Evolutionary conservation across 805 yeast genomes (phyloP).

Genomic region (Candida sithepensis): DNA sequence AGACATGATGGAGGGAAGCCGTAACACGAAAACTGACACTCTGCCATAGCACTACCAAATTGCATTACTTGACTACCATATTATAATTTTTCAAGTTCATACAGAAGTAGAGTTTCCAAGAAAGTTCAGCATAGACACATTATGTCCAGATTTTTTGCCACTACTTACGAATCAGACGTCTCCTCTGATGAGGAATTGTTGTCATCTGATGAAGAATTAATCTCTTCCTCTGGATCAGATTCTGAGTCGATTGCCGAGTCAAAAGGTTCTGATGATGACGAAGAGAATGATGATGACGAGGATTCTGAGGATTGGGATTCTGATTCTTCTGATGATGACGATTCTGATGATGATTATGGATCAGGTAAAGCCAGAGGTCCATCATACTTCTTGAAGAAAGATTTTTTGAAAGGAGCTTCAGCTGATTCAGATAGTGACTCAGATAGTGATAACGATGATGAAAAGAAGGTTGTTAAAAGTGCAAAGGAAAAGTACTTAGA

Average conservation of each 20-base stretch:
- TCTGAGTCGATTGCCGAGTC: slow-evolving; percentile 22
- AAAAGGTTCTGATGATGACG: slow-evolving; percentile 26
- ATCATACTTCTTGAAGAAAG: slow-evolving; percentile 51
- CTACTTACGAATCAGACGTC: slow-evolving; percentile 48
- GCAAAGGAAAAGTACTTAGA: slow-evolving; percentile 91
- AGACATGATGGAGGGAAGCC: background rate
- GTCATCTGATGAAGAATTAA: slow-evolving; percentile 57
- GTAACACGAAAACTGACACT: background rate
- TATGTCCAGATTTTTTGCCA: slow-evolving; percentile 91
- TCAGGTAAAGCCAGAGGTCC: slow-evolving; percentile 42
- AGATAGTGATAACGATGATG: slow-evolving; percentile 53
- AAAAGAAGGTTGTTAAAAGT: slow-evolving; percentile 82
- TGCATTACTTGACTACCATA: too few species aligned
- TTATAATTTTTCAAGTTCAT: too few species aligned
- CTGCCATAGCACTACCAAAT: background rate
- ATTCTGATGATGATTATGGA: slow-evolving; percentile 35
- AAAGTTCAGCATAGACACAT: background rate
- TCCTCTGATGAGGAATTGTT: slow-evolving; percentile 51
- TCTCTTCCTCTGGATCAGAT: slow-evolving; percentile 32
- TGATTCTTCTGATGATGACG: slow-evolving; percentile 38
- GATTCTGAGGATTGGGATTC: slow-evolving; percentile 42
- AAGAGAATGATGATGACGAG: slow-evolving; percentile 38
- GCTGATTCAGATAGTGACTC: slow-evolving; percentile 36
- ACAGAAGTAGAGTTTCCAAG: background rate
- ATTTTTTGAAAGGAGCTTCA: slow-evolving; percentile 40